phyloP scores from a whole-genome alignment of 75 land plant genomes.

The Pinus tabuliformis region DNA sequence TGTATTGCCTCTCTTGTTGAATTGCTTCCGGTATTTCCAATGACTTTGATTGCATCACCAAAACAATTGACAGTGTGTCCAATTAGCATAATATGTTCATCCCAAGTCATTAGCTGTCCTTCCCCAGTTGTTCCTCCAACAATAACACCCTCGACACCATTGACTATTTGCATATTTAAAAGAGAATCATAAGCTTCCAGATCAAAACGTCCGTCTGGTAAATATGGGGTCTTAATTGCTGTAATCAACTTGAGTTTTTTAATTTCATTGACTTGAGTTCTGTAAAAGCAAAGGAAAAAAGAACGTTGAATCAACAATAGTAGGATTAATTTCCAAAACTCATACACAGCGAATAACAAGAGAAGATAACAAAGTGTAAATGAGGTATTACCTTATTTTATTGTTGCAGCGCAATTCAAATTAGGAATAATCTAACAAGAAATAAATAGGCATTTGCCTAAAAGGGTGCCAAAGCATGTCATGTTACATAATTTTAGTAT shows the following conservation, averaged over 20 bases:
- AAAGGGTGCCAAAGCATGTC: background rate
- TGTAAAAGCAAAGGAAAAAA: constrained; percentile 23
- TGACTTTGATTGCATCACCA: constrained; percentile 67
- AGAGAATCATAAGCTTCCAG: constrained; percentile 72
- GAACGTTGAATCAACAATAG: background rate
- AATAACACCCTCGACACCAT: constrained; percentile 80
- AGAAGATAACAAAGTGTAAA: background rate
- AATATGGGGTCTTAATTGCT: constrained; percentile 84
- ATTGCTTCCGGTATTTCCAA: constrained; percentile 95
- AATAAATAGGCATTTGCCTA: background rate
- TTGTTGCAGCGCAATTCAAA: background rate
- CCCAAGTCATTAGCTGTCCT: constrained; percentile 92
- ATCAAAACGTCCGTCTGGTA: constrained; percentile 84
- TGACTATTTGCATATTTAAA: constrained; percentile 52
- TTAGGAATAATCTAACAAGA: background rate
- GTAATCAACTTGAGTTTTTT: constrained; percentile 66
- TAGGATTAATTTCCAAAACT: background rate
- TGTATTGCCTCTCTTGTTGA: constrained; percentile 83
- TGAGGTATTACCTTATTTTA: background rate
- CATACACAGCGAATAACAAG: background rate
- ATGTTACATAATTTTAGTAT: background rate
- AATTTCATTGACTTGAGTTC: constrained; percentile 67
- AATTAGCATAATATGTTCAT: constrained; percentile 91
- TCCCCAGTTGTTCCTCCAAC: constrained; percentile 94
- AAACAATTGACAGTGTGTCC: constrained; percentile 77